These are phyloP conservation scores for Tulasnella sp. DNA, from an alignment of 768 basidiomycete species.

Conservation along the genomic window DNA sequence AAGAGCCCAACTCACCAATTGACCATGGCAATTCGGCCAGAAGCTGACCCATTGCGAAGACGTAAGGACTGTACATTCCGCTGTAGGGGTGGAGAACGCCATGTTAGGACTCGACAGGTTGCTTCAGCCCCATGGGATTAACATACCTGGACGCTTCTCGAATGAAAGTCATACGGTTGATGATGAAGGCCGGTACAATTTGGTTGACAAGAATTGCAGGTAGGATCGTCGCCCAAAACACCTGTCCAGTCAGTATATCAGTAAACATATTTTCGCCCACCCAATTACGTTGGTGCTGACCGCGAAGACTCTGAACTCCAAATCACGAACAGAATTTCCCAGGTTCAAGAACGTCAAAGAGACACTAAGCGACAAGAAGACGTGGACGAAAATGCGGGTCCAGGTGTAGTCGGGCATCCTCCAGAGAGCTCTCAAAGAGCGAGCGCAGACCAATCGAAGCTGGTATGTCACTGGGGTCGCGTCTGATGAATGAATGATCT, in stretches of 20 bases:
- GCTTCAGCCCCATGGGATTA: too few species aligned
- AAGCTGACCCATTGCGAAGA: slow-evolving; percentile 75
- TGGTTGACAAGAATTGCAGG: slow-evolving; percentile 72
- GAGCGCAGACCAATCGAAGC: slow-evolving; percentile 49
- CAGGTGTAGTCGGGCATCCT: slow-evolving; percentile 79
- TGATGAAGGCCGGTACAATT: slow-evolving; percentile 74
- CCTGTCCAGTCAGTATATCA: not conserved
- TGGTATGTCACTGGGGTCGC: slow-evolving; percentile 72
- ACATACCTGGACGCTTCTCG: slow-evolving; percentile 7
- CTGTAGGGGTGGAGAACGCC: slow-evolving; percentile 52
- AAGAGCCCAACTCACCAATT: slow-evolving; percentile 23
- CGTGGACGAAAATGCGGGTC: slow-evolving; percentile 67
- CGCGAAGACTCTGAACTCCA: slow-evolving; percentile 73
- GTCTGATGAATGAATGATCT: slow-evolving; percentile 32
- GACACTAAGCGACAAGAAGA: slow-evolving; percentile 58
- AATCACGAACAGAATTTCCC: slow-evolving; percentile 48
- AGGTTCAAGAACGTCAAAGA: slow-evolving; percentile 73
- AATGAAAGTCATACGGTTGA: slow-evolving; percentile 42
- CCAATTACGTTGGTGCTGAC: slow-evolving; percentile 26
- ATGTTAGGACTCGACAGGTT: too few species aligned
- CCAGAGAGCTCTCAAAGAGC: slow-evolving; percentile 67
- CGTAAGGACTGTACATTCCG: slow-evolving; percentile 76
- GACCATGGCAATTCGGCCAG: slow-evolving; percentile 73
- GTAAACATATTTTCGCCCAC: not conserved
- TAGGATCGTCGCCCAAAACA: slow-evolving; percentile 53